phyloP scores from a whole-genome alignment of 2,329 filamentous ascomycete genomes.

The Colletotrichum sansevieriae region DNA sequence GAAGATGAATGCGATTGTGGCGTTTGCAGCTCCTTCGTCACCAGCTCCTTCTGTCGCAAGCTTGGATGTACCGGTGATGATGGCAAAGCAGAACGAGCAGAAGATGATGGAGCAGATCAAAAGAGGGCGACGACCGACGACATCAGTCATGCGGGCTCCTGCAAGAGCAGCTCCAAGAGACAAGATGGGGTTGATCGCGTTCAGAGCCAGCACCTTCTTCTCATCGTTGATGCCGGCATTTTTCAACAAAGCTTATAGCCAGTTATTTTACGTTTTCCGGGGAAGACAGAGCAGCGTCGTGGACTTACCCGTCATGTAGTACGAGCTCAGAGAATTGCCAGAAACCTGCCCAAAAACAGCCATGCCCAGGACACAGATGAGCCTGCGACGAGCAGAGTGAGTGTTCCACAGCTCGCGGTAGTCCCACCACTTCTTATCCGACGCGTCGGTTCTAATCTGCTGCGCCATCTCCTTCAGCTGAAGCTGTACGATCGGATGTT shows the following conservation, averaged over 20 bases:
- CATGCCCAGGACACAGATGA: slow-evolving; percentile 65
- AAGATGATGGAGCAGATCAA: slow-evolving; percentile 62
- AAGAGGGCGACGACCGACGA: slow-evolving; percentile 68
- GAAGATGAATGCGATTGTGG: slow-evolving; percentile 65
- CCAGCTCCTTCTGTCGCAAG: slow-evolving; percentile 52
- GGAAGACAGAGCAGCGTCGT: too few species aligned
- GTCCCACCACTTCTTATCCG: slow-evolving; percentile 69
- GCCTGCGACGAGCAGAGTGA: slow-evolving; percentile 60
- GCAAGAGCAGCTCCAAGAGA: slow-evolving; percentile 64
- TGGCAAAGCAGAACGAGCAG: slow-evolving; percentile 60
- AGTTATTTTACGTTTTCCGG: too few species aligned
- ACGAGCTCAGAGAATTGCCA: slow-evolving; percentile 62
- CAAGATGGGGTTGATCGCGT: slow-evolving; percentile 66
- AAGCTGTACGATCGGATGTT: slow-evolving; percentile 64
- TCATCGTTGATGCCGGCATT: slow-evolving; percentile 65
- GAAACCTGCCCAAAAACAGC: slow-evolving; percentile 66
- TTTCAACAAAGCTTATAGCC: slow-evolving; percentile 51
- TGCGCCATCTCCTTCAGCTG: slow-evolving; percentile 63
- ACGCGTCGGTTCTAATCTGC: slow-evolving; percentile 62
- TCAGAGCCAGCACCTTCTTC: slow-evolving; percentile 62
- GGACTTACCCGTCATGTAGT: slow-evolving; percentile 50
- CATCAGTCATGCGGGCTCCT: slow-evolving; percentile 69
- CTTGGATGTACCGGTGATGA: slow-evolving; percentile 63
- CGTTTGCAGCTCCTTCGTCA: slow-evolving; percentile 55
- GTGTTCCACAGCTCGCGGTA: slow-evolving; percentile 66